Evolutionary conservation across 1,284 basidiomycete genomes (phyloP).

Genomic region (Apiotrichum akiyoshidainum): DNA sequence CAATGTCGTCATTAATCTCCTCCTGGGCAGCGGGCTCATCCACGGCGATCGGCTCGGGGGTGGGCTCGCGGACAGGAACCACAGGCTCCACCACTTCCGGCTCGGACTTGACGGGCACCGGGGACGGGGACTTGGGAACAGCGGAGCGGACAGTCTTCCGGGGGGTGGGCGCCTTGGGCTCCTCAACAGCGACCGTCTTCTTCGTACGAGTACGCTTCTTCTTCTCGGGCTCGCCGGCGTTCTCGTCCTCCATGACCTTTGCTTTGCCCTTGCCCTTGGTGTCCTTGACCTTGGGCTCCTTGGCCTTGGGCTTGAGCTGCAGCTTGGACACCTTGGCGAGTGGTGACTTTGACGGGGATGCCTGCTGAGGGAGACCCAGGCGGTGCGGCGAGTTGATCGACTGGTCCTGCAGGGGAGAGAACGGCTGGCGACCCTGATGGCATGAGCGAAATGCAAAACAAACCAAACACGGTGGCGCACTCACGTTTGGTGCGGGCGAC

Average conservation of each 20-base stretch:
- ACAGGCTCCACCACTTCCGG: not conserved
- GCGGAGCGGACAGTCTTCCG: not conserved
- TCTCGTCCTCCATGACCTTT: not conserved
- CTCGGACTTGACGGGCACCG: not conserved
- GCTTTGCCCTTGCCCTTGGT: conserved; percentile 12
- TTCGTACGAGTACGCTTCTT: conserved; percentile 20
- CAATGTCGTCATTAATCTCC: not conserved
- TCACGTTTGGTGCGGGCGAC: conserved; percentile 17
- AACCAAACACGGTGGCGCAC: conserved; percentile 2
- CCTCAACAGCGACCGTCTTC: conserved; percentile 10
- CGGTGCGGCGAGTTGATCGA: conserved; percentile 24
- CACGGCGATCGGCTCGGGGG: conserved; percentile 5
- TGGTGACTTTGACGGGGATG: conserved; percentile 15
- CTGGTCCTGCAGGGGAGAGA: conserved; percentile 40
- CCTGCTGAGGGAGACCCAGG: not conserved
- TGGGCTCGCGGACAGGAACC: not conserved
- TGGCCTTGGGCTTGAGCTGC: conserved; percentile 7
- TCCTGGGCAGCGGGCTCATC: not conserved
- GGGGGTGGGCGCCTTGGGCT: not conserved
- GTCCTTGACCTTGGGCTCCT: conserved; percentile 22
- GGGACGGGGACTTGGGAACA: conserved; percentile 7
- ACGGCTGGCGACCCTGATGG: conserved; percentile 25
- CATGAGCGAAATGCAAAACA: not conserved
- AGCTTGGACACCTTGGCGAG: conserved; percentile 8
- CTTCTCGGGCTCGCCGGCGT: not conserved